Evolutionary conservation across 106 monocot genomes (phyloP), one percentile per base, ranked within the genome.

Genomic region (Ottelia alismoides): DNA sequence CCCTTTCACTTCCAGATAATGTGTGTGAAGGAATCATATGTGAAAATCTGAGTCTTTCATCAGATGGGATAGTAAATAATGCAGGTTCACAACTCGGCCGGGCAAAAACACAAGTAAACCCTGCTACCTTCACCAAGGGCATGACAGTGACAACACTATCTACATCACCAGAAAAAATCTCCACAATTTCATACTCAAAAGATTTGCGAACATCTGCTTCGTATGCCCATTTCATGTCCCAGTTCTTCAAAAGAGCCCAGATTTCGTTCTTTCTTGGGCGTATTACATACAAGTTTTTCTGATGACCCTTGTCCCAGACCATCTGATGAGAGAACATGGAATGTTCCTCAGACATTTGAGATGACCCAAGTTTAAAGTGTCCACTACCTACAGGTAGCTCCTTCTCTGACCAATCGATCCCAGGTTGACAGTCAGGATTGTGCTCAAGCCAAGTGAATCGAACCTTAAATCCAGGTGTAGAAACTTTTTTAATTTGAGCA

Each of bases 131-230:
- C 20, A 76, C 61, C 44, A 84, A 20, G 2, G 31, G 67, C 20
- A 67, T 31, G 28, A 77, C 71, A 47, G 14, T 30, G 51, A 58
- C 51, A 20, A 70, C 80, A 11, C 30, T 63, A 9, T 20, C 27
- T 24, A 29, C 19, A 53, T 65, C 56, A 63, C 84, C 69, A 52
- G 80, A 72, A 30, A 90, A 45, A 31, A 84, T 43, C 65, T 90
- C 80, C 11, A 90, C 74, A 28, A 84, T 48, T 74, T 84, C 84
- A 72, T 90, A 90, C 52, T 80, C 74, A 61, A 61, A 84, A 9
- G 20, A 22, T 40, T 54, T 76, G 30, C 66, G 55, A 1, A 47
- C 63, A n/a, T 69, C 63, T 59, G 76, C 48, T 45, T 80, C 57
- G 29, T 58, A 54, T 28, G 53, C 60, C 89, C 80, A 80, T 10